Percentiles rank a stretch among this genome's conserved stretches.
phyloP scores from a whole-genome alignment of 2,329 filamentous ascomycete genomes.

The Cytospora paraplurivora region DNA sequence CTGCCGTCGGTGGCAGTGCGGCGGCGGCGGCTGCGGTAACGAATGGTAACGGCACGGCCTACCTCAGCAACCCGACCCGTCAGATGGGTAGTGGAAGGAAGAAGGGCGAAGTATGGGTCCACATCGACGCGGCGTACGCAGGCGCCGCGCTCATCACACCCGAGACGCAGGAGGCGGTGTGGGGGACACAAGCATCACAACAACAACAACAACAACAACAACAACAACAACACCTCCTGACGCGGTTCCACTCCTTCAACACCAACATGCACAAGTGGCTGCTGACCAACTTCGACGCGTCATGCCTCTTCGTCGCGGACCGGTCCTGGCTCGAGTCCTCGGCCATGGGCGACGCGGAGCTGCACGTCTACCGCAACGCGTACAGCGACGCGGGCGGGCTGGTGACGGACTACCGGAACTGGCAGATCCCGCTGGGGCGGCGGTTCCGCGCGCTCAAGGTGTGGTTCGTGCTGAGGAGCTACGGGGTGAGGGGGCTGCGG shows the following conservation, averaged over 20 bases:
- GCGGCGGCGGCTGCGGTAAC: slow-evolving; percentile 18
- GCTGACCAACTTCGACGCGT: slow-evolving; percentile 87
- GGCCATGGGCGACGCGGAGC: slow-evolving; percentile 74
- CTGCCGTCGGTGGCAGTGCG: neutral
- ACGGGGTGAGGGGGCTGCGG: slow-evolving; percentile 71
- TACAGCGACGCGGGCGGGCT: slow-evolving; percentile 74
- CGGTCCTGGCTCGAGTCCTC: slow-evolving; percentile 71
- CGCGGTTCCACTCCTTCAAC: slow-evolving; percentile 82
- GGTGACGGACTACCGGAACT: slow-evolving; percentile 94
- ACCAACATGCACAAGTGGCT: slow-evolving; percentile 99
- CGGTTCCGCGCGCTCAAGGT: slow-evolving; percentile 89
- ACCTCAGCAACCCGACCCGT: too few relatives aligned
- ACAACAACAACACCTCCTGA: slow-evolving; percentile 54
- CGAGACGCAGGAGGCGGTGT: slow-evolving; percentile 62
- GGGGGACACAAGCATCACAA: slow-evolving; percentile 19
- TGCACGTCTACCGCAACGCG: slow-evolving; percentile 65
- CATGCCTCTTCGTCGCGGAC: slow-evolving; percentile 76
- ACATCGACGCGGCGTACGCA: slow-evolving; percentile 92
- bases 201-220: too few relatives aligned
- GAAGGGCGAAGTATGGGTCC: slow-evolving; percentile 73
- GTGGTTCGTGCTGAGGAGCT: slow-evolving; percentile 89
- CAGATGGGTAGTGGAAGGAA: slow-evolving; percentile 10
- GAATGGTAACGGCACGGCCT: too few relatives aligned
- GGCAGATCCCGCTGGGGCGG: slow-evolving; percentile 91
- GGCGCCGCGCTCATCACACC: slow-evolving; percentile 81